Conservation (phyloP, 495 filamentous ascomycete species). For the Durotheca rogersii region DNA sequence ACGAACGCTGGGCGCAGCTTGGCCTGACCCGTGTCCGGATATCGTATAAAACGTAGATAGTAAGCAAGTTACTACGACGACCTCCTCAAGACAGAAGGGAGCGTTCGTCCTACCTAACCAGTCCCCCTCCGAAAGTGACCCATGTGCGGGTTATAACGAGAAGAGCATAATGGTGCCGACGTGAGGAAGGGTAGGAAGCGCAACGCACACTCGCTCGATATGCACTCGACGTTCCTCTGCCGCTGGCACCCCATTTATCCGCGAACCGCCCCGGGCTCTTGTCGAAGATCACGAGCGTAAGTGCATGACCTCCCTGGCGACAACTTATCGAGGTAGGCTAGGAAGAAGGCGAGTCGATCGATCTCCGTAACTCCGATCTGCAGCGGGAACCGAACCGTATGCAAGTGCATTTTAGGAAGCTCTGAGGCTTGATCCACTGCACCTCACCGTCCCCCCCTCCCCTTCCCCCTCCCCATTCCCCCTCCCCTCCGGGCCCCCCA, state of each 20-base stretch:
- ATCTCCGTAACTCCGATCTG: constrained; percentile 98
- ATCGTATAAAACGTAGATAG: constrained; percentile 21
- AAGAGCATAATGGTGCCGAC: not conserved
- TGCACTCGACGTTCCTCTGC: constrained; percentile 22
- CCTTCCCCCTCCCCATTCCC: too few species aligned
- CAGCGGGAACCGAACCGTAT: constrained; percentile 87
- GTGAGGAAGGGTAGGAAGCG: not conserved
- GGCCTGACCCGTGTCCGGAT: constrained; percentile 2
- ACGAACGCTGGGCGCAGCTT: constrained; percentile 5
- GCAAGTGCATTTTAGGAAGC: constrained; percentile 80
- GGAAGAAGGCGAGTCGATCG: constrained; percentile 94
- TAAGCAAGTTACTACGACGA: constrained; percentile 1
- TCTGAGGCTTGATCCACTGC: constrained; percentile 92
- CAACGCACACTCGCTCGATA: constrained; percentile 25
- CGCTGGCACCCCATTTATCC: not conserved
- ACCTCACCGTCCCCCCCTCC: constrained; percentile 97
- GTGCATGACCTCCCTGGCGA: constrained; percentile 94
- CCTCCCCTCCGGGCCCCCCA: too few species aligned
- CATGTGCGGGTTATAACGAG: constrained; percentile 22
- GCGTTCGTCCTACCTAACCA: not conserved
- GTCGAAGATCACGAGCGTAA: constrained; percentile 62
- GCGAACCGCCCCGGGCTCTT: constrained; percentile 22
- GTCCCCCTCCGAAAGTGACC: not conserved
- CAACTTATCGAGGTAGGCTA: constrained; percentile 90
- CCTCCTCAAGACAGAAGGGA: not conserved